Evolutionary conservation across 2,329 filamentous ascomycete genomes (phyloP).

Genomic region (Cladorrhinum sp.): DNA sequence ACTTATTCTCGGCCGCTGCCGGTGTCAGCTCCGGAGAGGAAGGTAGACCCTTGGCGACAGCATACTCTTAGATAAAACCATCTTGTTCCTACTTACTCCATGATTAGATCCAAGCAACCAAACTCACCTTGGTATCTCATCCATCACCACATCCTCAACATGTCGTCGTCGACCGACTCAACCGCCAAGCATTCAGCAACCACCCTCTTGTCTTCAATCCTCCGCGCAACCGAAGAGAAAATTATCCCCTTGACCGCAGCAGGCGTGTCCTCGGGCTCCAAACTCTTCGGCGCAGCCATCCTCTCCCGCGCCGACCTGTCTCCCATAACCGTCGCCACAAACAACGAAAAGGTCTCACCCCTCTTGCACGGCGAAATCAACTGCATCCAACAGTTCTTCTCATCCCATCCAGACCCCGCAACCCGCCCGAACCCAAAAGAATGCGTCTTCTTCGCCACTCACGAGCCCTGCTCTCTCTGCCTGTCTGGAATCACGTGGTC

Average conservation of each 20-base stretch:
- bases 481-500: conserved; percentile 57
- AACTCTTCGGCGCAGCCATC: conserved; percentile 57
- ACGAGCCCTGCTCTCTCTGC: conserved; percentile 58
- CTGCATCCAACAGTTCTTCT: conserved; percentile 58
- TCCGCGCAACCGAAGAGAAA: conserved; percentile 41
- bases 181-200: conserved; percentile 25
- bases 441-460: conserved; percentile 57
- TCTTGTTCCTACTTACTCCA: background rate
- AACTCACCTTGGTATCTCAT: too few species aligned
- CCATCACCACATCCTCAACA: background rate
- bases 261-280: conserved; percentile 51
- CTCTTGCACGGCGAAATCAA: conserved; percentile 59
- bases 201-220: conserved; percentile 39
- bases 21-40: background rate
- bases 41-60: background rate
- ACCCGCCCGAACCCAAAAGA: conserved; percentile 36
- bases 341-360: conserved; percentile 54
- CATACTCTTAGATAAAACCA: background rate
- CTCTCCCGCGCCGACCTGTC: conserved; percentile 41
- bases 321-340: conserved; percentile 50
- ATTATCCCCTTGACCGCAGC: conserved; percentile 51
- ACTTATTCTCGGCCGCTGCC: conserved; percentile 1
- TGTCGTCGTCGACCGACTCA: background rate
- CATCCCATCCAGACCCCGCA: conserved; percentile 35
- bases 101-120: background rate